Conservation (phyloP, 441 rosid genomes). For the Sinapis alba region DNA sequence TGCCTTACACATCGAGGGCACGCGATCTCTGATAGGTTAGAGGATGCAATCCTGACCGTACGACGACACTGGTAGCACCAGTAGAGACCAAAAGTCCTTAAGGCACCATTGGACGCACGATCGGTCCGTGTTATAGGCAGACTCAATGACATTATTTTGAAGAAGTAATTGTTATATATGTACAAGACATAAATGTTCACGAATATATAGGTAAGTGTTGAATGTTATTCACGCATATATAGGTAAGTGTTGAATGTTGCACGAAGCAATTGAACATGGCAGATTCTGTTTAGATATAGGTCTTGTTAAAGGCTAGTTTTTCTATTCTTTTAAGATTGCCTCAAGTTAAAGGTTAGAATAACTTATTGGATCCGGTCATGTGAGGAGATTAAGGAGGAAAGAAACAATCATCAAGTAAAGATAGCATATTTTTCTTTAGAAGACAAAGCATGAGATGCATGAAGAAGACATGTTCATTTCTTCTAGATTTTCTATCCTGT, state of each 20-base stretch:
- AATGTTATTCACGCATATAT: no score
- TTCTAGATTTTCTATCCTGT: no score
- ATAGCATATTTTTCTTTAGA: background rate
- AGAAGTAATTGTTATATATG: constrained; percentile 1
- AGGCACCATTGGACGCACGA: constrained; percentile 16
- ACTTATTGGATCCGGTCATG: no score
- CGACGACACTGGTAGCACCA: constrained; percentile 86
- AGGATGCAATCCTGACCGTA: constrained; percentile 52
- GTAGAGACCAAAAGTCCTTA: constrained; percentile 48
- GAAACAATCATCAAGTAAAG: no score
- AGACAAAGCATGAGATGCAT: constrained; percentile 27
- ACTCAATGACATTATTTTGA: constrained; percentile 47
- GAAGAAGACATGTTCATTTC: constrained; percentile 24
- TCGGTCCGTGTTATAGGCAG: constrained; percentile 43
- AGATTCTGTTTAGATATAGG: constrained; percentile 22
- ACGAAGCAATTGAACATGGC: constrained; percentile 24
- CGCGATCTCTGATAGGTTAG: constrained; percentile 45
- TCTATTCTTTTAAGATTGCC: no score
- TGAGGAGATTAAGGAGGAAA: no score
- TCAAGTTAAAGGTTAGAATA: no score
- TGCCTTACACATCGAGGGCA: constrained; percentile 68
- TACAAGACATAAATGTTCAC: background rate
- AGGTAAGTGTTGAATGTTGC: background rate
- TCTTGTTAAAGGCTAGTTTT: background rate
- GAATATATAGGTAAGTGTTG: constrained; percentile 11